Conservation (phyloP, 306 rosid species). For the Benincasa hispida region DNA sequence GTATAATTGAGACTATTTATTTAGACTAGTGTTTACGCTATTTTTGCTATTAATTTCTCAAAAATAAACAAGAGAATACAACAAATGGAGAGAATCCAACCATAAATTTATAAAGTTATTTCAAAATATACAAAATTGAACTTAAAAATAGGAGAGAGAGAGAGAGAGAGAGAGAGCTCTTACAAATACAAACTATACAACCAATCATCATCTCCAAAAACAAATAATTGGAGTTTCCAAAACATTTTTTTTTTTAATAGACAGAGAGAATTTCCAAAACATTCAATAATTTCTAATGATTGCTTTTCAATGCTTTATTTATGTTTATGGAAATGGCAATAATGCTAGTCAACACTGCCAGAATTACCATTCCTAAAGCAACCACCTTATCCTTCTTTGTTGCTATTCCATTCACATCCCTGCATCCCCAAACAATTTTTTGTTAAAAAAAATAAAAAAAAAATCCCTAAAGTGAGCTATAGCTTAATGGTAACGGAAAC, state of each 20-base stretch:
- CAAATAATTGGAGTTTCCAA: not conserved
- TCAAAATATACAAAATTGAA: not conserved
- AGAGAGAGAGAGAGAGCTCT: too few relatives aligned
- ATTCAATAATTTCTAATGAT: not conserved
- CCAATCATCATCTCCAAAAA: not conserved
- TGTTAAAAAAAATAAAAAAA: too few relatives aligned
- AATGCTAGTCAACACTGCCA: conserved; percentile 50
- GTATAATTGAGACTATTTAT: too few relatives aligned
- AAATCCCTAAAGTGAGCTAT: too few relatives aligned
- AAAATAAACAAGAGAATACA: too few relatives aligned
- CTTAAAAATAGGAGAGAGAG: not conserved
- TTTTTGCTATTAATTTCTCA: too few relatives aligned
- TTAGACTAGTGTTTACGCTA: too few relatives aligned
- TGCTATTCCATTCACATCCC: conserved; percentile 72
- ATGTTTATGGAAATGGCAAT: conserved; percentile 70
- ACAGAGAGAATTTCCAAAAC: not conserved
- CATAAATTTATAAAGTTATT: too few relatives aligned
- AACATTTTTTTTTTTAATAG: not conserved
- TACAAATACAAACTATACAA: not conserved
- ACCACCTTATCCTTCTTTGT: conserved; percentile 44
- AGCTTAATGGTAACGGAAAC: too few relatives aligned
- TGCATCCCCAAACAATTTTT: conserved; percentile 16
- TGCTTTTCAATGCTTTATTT: conserved; percentile 23
- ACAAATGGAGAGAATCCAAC: too few relatives aligned
- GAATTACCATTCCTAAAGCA: conserved; percentile 49